These are phyloP conservation scores for Trichophyton verrucosum DNA, from an alignment of 2,329 filamentous ascomycete species.

Conservation along the genomic window DNA sequence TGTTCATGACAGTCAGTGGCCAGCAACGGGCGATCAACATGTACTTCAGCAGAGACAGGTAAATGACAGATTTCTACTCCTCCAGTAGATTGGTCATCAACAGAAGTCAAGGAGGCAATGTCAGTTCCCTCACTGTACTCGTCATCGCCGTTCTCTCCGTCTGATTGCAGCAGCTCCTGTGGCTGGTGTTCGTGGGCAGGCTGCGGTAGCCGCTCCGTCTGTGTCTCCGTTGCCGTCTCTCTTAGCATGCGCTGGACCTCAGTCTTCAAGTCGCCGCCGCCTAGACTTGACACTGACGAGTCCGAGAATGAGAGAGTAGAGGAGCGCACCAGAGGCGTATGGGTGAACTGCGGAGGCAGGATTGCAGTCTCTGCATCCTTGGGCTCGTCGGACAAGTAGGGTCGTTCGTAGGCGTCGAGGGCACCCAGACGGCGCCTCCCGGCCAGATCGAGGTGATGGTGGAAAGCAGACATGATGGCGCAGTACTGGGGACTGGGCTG, in stretches of 20 bases:
- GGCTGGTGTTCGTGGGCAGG: not conserved
- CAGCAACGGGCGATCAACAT: not conserved
- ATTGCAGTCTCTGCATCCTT: not conserved
- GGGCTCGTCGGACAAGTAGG: not conserved
- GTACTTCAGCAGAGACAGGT: not conserved
- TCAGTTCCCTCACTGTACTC: slow-evolving; percentile 4
- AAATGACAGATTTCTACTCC: not conserved
- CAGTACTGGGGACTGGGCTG: not conserved
- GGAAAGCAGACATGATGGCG: slow-evolving; percentile 3
- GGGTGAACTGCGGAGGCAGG: not conserved
- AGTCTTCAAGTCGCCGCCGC: not conserved
- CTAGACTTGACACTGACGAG: not conserved
- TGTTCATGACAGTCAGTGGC: not conserved
- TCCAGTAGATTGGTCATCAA: not conserved
- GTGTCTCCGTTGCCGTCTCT: not conserved
- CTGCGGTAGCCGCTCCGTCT: too few relatives aligned
- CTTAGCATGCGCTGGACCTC: not conserved
- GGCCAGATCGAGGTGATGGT: not conserved
- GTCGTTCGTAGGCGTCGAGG: not conserved
- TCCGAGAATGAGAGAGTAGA: slow-evolving; percentile 1
- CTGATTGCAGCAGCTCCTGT: not conserved
- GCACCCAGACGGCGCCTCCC: not conserved
- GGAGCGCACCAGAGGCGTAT: not conserved
- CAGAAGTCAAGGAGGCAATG: not conserved
- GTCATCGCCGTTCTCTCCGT: slow-evolving; percentile 5